Evolutionary conservation across 306 rosid species (phyloP).

Genomic region (Lathyrus sativus): DNA sequence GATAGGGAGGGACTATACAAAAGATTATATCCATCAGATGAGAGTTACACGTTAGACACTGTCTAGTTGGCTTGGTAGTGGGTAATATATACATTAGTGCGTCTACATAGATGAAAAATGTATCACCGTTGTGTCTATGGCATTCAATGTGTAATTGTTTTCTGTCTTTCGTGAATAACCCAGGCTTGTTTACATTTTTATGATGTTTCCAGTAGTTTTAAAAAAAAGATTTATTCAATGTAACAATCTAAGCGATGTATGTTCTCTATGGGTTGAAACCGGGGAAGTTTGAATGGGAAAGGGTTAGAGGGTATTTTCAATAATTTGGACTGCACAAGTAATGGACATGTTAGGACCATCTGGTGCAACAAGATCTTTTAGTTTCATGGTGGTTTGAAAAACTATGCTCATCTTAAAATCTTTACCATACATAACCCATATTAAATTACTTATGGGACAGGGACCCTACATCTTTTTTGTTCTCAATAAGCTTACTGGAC

Average conservation of each 20-base stretch:
- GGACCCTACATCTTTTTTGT: not conserved
- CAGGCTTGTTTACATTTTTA: conserved; percentile 1
- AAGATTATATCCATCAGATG: not conserved
- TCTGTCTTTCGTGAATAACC: conserved; percentile 19
- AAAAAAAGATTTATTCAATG: not conserved
- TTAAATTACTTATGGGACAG: not conserved
- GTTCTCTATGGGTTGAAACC: conserved; percentile 10
- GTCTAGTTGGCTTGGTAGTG: not conserved
- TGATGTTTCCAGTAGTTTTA: conserved; percentile 1
- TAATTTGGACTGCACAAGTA: not conserved
- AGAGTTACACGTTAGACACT: not conserved
- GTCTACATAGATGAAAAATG: not conserved
- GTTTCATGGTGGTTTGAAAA: not conserved
- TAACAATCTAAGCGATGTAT: conserved; percentile 8
- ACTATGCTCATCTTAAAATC: not conserved
- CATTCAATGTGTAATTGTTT: conserved; percentile 12
- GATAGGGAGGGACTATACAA: not conserved
- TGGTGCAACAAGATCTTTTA: conserved; percentile 9
- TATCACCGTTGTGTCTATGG: conserved; percentile 27
- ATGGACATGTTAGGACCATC: conserved; percentile 1
- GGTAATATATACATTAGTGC: not conserved
- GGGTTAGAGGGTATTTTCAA: not conserved
- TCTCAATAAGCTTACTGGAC: conserved; percentile 15
- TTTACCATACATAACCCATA: not conserved
- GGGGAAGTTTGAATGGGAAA: conserved; percentile 3